These are phyloP conservation scores for Gracilaria gracilis DNA, from an alignment of 23 red algal genomes.

Conservation along the genomic window DNA sequence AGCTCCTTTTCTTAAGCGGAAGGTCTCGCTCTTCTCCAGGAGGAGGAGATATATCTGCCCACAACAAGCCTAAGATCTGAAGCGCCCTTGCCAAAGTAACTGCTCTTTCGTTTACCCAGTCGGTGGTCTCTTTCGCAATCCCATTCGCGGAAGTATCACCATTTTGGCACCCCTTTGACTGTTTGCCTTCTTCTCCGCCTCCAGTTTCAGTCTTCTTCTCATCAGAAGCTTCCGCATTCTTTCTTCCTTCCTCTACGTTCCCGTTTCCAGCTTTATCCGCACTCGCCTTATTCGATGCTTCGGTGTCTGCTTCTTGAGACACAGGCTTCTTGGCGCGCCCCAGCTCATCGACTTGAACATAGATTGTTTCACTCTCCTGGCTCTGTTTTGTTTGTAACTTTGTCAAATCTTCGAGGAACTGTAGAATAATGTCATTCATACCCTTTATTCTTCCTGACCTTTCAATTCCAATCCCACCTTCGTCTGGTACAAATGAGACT, in stretches of 20 bases:
- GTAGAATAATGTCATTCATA: conserved; percentile 42
- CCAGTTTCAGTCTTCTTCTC: not conserved
- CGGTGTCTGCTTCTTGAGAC: not conserved
- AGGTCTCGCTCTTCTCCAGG: conserved; percentile 28
- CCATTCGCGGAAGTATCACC: not conserved
- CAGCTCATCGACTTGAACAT: conserved; percentile 34
- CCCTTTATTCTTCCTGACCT: conserved; percentile 29
- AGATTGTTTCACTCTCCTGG: conserved; percentile 3
- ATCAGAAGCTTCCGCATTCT: not conserved
- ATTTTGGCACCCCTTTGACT: not conserved
- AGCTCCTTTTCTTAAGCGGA: not conserved
- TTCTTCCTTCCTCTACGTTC: not conserved
- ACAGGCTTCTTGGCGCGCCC: conserved; percentile 4
- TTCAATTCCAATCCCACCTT: conserved; percentile 54
- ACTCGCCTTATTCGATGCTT: not conserved
- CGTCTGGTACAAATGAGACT: conserved; percentile 38
- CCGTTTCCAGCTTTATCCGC: not conserved
- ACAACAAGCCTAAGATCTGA: conserved; percentile 20
- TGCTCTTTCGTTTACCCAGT: conserved; percentile 58
- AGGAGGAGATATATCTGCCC: conserved; percentile 48
- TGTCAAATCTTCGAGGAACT: conserved; percentile 48
- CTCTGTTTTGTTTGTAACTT: conserved; percentile 31
- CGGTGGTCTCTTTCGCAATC: conserved; percentile 27
- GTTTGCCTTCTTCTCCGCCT: not conserved
- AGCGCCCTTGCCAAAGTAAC: conserved; percentile 56